phyloP scores from a whole-genome alignment of 441 rosid genomes.

The Brassica hybrid region DNA sequence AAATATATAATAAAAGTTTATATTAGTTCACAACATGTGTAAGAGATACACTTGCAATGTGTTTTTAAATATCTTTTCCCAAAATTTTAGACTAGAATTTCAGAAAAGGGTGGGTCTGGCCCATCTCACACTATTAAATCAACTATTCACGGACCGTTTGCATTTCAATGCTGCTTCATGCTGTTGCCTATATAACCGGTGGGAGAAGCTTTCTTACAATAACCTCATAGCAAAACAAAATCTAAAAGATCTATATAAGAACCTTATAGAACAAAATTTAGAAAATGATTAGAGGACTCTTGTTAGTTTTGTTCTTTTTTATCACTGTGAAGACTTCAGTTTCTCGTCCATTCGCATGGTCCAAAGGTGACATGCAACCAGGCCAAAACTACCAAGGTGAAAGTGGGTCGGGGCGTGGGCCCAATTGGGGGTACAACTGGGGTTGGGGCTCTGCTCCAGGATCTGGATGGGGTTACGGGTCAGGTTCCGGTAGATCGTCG shows the following conservation, averaged over 20 bases:
- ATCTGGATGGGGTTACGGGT: constrained; percentile 81
- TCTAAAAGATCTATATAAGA: not conserved
- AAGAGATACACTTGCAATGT: constrained; percentile 2
- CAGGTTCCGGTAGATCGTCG: constrained; percentile 75
- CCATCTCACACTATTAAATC: constrained; percentile 40
- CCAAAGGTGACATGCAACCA: constrained; percentile 38
- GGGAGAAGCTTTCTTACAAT: constrained; percentile 28
- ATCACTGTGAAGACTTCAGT: constrained; percentile 36
- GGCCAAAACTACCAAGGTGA: constrained; percentile 51
- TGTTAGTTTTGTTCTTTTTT: constrained; percentile 33
- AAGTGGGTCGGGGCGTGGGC: constrained; percentile 68
- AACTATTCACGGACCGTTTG: constrained; percentile 31
- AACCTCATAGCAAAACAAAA: constrained; percentile 28
- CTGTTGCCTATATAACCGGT: constrained; percentile 38
- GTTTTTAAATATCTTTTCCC: not conserved
- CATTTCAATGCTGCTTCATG: constrained; percentile 30
- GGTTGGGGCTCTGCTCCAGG: constrained; percentile 84
- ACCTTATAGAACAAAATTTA: not conserved
- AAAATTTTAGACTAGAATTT: not conserved
- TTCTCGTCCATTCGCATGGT: constrained; percentile 28
- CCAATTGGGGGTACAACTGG: constrained; percentile 82
- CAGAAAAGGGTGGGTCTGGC: constrained; percentile 26
- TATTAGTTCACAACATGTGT: not conserved
- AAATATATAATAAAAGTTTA: not conserved
- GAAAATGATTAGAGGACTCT: constrained; percentile 39